These are phyloP conservation scores for Friedmanniomyces endolithicus DNA, from an alignment of 495 filamentous ascomycete species.

Conservation along the genomic window DNA sequence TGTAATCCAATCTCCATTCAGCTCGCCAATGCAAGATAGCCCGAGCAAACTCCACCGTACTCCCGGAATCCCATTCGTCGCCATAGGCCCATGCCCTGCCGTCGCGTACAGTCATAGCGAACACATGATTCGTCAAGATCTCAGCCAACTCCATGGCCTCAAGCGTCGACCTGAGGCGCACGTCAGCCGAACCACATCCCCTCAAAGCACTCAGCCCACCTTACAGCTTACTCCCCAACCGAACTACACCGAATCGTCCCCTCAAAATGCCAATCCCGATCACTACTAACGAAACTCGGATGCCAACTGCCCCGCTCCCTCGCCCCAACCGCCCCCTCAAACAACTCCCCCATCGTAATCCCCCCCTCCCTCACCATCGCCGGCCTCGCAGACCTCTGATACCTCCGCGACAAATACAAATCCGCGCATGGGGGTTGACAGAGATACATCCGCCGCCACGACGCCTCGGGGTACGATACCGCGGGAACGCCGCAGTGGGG, in stretches of 20 bases:
- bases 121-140: neutral
- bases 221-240: too few relatives aligned
- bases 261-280: constrained; percentile 24
- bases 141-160: neutral
- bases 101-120: neutral
- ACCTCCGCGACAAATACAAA: constrained; percentile 21
- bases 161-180: neutral
- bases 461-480: constrained; percentile 15
- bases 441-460: constrained; percentile 22
- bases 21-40: neutral
- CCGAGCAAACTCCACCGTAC: neutral
- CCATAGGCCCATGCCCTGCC: neutral
- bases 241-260: constrained; percentile 7
- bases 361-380: constrained; percentile 15
- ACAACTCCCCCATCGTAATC: constrained; percentile 20
- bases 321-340: neutral
- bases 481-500: neutral
- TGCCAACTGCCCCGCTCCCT: constrained; percentile 6
- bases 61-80: constrained; percentile 1
- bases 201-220: neutral
- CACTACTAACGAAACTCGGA: constrained; percentile 9
- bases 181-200: neutral
- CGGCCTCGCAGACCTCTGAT: constrained; percentile 5
- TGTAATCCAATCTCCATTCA: too few relatives aligned
- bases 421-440: constrained; percentile 16